phyloP scores from a whole-genome alignment of 2,329 filamentous ascomycete genomes.

The Pseudogymnoascus sp. region DNA sequence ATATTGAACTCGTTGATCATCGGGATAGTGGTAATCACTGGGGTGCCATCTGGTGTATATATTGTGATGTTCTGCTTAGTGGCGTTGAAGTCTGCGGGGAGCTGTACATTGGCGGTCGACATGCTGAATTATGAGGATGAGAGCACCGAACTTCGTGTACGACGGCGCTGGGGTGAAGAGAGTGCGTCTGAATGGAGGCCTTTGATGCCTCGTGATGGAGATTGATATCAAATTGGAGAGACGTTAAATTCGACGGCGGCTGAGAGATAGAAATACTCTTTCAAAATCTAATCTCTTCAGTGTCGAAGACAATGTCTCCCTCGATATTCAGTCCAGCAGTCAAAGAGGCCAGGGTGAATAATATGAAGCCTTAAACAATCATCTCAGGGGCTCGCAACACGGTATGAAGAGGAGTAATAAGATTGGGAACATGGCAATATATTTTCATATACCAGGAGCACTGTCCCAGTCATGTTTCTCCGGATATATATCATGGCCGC shows the following conservation, averaged over 20 bases:
- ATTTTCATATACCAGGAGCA: neutral
- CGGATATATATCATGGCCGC: neutral
- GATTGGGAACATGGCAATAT: neutral
- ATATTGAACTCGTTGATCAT: neutral
- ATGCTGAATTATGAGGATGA: neutral
- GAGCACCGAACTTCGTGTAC: neutral
- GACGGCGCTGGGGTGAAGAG: neutral
- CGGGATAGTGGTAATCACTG: neutral
- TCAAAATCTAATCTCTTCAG: neutral
- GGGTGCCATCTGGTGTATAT: neutral
- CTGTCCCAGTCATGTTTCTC: neutral
- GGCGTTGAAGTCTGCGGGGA: neutral
- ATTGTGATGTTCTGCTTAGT: neutral
- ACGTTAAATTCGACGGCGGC: neutral
- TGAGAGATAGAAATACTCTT: neutral
- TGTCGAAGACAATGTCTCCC: constrained; percentile 3
- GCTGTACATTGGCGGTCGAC: neutral
- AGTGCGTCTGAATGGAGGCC: neutral
- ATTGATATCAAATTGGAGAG: neutral
- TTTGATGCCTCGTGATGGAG: neutral
- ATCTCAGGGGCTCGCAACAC: neutral
- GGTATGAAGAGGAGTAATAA: neutral
- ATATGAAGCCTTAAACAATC: constrained; percentile 4
- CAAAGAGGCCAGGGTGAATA: neutral
- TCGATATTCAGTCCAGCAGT: neutral